Percentiles rank a stretch among this genome's conserved stretches.
These are phyloP conservation scores for Elaeis guineensis DNA, from an alignment of 176 grass and related monocot species.

Conservation along the genomic window DNA sequence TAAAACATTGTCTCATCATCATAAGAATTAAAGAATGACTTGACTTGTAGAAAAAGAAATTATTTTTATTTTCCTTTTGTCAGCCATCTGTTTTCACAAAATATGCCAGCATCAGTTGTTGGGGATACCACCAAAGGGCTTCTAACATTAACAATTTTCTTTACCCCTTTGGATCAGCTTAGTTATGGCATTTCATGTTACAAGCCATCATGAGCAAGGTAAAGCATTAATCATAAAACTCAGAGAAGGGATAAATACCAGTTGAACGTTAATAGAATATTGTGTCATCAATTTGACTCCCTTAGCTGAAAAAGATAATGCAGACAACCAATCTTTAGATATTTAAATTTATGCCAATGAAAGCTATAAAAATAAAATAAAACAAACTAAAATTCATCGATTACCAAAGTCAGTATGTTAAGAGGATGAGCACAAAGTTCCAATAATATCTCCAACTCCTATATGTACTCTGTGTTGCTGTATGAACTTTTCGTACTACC, in stretches of 20 bases:
- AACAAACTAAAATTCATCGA: neutral
- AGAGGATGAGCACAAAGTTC: constrained; percentile 77
- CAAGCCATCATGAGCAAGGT: too few species aligned
- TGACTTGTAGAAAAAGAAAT: too few species aligned
- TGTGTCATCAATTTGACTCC: constrained; percentile 95
- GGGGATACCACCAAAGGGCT: too few species aligned
- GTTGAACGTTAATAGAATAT: constrained; percentile 88
- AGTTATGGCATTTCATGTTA: too few species aligned
- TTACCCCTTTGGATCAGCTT: too few species aligned
- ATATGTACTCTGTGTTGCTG: constrained; percentile 45
- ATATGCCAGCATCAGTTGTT: too few species aligned
- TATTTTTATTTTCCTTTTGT: too few species aligned
- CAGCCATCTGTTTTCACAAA: too few species aligned
- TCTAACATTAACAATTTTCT: too few species aligned
- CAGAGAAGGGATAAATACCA: constrained; percentile 40
- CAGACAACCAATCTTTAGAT: constrained; percentile 2
- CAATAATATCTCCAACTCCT: constrained; percentile 80
- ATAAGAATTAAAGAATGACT: too few species aligned
- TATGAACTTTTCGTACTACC: constrained; percentile 57
- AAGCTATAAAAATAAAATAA: neutral
- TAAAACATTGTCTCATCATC: too few species aligned
- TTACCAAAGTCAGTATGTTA: constrained; percentile 78
- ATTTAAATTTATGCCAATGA: constrained; percentile 7
- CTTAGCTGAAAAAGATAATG: constrained; percentile 53
- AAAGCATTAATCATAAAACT: too few species aligned